Evolutionary conservation across 164 flowering plant genomes (phyloP), one percentile per base, ranked within the genome.

Genomic region (Tinospora cordifolia): DNA sequence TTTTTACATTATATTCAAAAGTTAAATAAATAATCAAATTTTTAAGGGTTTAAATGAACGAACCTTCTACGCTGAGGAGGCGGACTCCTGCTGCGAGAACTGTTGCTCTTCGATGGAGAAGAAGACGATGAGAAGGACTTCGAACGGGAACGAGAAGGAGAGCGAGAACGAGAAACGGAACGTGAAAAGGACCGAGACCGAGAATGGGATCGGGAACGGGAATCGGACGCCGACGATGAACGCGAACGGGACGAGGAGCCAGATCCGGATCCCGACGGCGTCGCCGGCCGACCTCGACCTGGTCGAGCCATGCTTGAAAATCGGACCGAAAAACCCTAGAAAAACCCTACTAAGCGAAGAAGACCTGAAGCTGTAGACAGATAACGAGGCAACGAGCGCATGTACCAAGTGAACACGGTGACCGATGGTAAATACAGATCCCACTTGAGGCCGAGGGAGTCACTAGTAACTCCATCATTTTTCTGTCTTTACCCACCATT

Each of bases 1-100:
- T 44, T 44, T 9, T 44, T 21, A 36, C 19, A 69, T 57, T 6
- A 39, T 72, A n/a, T 62, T 27, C 26, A 11, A 14, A 44, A 66
- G 27, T 7, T 24, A 63, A 63, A 30, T 41, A n/a, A 36, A 36
- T 21, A 30, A 30, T 30, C 2, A 30, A 30, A 30, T 30, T 4
- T 1, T 30, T 30, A 1, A 17, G 59, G 24, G 65, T 26, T n/a
- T 36, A 22, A 24, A 22, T 25, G 63, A 57, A 62, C 11, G 25
- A 3, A 88, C 96, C 90, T 86, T 73, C 75, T 84, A 24, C 78
- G 75, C 38, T 73, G 80, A 1, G 84, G 88, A 30, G 86, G 82
- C 36, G 91, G 92, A 76, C 84, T 82, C 40, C 82, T 82, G 83
- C 93, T 87, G 46, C 84, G 84, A 65, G 92, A 87, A 75, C 86